Base-by-base conservation (phyloP, 2,329 filamentous ascomycete genomes). In the Zymoseptoria brevis region DNA sequence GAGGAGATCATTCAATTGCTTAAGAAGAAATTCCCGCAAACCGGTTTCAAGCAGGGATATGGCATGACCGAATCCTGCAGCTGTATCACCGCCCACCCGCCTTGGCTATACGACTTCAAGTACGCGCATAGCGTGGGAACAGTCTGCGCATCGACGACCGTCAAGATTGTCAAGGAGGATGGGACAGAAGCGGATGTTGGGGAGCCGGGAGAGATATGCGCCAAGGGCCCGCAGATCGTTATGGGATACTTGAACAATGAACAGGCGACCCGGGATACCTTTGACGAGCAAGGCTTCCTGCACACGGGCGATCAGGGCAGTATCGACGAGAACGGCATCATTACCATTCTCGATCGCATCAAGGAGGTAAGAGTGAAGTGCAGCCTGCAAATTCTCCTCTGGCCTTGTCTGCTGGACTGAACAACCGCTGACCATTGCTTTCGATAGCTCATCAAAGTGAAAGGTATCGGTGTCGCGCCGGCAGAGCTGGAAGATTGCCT, bases 21-120 rank as follows among this genome's bases (percentile, higher is more conserved):
- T 13, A 72, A 81, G 59, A 74, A 77, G 60, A 80, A 78, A 53
- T 87, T 86, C 65, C 84, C 84, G 0, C 73, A 78, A 1, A 83
- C 80, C 0, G 83, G 82, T 0, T 53, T 53, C 24, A 53, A 53
- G 22, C 51, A 53, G 26, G 51, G 51, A 11, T 53, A 53, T n/a
- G 51, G 85, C 26, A 87, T 88, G 84, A 88, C 85, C 0, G 85
- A 87, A 69, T 81, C 78, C 0, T 87, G 83, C 68, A 79, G 76
- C 1, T 86, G 83, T 63, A 84, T 88, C 62, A 86, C 83, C 0
- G 78, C 81, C 0, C 84, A 87, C 57, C 82, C 84, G 4, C 80
- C 80, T 0, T 75, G 78, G 1, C 77, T 79, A 53, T 83, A 81
- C 60, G 75, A 75, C 11, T 87, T 82, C 73, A 77, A 80, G 53